phyloP scores from a whole-genome alignment of 1,284 basidiomycete genomes.

The Rhizopogon parksii region DNA sequence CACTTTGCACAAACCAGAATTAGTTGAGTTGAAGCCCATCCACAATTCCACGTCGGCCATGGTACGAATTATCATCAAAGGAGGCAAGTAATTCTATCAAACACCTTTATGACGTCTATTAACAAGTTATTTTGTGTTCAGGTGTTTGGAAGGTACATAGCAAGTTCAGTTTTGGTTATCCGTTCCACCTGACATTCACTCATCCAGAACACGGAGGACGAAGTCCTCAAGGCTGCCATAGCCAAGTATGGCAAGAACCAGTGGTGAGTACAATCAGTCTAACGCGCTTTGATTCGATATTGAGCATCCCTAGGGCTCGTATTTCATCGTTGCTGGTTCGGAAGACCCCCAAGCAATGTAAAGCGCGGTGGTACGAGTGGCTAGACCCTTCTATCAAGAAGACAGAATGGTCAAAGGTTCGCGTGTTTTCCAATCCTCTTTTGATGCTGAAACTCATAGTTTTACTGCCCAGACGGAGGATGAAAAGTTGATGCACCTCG shows the following conservation, averaged over 20 bases:
- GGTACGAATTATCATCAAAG: constrained; percentile 93
- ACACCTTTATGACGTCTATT: neutral
- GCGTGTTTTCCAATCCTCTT: constrained; percentile 13
- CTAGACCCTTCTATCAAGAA: constrained; percentile 99
- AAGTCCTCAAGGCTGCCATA: constrained; percentile 95
- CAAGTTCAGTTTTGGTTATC: constrained; percentile 9
- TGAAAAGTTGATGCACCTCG: constrained; percentile 96
- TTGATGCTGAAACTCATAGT: neutral
- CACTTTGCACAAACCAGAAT: neutral
- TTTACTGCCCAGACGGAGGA: constrained; percentile 71
- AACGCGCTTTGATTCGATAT: neutral
- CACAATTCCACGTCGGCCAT: constrained; percentile 29
- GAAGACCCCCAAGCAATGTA: constrained; percentile 99
- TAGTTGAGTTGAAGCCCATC: neutral
- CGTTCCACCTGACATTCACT: constrained; percentile 12
- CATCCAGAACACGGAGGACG: constrained; percentile 85
- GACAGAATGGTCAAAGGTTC: constrained; percentile 96
- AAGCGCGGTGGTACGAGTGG: constrained; percentile 99
- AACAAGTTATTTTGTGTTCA: constrained; percentile 15
- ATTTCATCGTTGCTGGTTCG: constrained; percentile 96
- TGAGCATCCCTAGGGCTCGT: constrained; percentile 66
- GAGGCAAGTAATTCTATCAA: constrained; percentile 47
- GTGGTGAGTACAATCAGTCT: constrained; percentile 47
- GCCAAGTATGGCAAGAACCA: constrained; percentile 98
- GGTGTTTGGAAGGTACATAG: constrained; percentile 65